These are phyloP conservation scores for Viola pubescens DNA, from an alignment of 441 rosid genomes.

Conservation along the genomic window DNA sequence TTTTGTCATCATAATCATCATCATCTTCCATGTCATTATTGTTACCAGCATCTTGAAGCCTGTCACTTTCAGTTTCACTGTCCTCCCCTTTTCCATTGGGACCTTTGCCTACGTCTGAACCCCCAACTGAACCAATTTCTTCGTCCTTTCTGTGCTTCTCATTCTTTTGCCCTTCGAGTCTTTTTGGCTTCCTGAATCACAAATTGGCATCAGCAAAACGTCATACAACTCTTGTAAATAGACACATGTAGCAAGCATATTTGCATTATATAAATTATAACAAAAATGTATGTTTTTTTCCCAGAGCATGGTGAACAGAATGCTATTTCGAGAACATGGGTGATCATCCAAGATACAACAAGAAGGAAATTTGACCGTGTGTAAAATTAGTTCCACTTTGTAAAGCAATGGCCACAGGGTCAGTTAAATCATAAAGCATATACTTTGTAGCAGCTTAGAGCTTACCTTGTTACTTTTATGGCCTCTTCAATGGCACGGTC, in stretches of 20 bases:
- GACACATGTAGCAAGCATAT: no score
- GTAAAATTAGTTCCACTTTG: no score
- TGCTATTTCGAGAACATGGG: no score
- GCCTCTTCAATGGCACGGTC: conserved; percentile 68
- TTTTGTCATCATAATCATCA: conserved; percentile 19
- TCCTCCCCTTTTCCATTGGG: conserved; percentile 17
- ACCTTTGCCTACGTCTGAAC: conserved; percentile 12
- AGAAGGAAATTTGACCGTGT: no score
- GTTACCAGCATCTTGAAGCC: conserved; percentile 16
- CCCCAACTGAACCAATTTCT: conserved; percentile 18
- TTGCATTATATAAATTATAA: no score
- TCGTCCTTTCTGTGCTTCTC: conserved; percentile 16
- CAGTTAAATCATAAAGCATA: conserved; percentile 4
- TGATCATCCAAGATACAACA: no score
- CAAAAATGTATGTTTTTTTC: no score
- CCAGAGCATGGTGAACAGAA: no score
- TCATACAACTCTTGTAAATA: background rate
- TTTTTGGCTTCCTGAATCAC: conserved; percentile 32
- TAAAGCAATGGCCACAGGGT: no score
- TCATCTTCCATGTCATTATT: conserved; percentile 13
- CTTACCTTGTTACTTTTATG: conserved; percentile 54
- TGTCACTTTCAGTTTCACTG: conserved; percentile 22
- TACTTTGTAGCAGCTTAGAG: background rate
- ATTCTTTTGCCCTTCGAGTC: conserved; percentile 16
- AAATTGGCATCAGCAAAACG: conserved; percentile 8